phyloP scores from a whole-genome alignment of 73 alveolate genomes.

The Paramecium caudatum region DNA sequence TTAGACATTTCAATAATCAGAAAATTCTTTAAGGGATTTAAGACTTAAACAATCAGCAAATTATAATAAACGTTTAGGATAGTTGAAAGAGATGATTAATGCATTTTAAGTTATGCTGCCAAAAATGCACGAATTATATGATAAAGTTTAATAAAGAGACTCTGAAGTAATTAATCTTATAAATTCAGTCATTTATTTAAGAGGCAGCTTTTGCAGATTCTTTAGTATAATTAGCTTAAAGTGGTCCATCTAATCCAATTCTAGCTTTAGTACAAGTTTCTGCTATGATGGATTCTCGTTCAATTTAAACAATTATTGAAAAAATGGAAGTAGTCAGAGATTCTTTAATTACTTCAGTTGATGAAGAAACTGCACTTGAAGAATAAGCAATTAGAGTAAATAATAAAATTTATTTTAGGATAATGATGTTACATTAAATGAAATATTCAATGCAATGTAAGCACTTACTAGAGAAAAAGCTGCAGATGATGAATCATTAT shows the following conservation, averaged over 20 bases:
- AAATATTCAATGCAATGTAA: conserved; percentile 60
- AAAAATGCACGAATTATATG: conserved; percentile 57
- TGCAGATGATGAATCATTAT: conserved; percentile 41
- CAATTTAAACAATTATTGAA: conserved; percentile 49
- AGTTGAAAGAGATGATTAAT: conserved; percentile 46
- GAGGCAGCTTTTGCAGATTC: conserved; percentile 66
- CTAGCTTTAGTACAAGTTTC: conserved; percentile 30
- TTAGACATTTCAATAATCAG: conserved; percentile 27
- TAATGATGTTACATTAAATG: conserved; percentile 53
- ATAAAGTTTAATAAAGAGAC: neutral
- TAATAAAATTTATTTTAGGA: neutral
- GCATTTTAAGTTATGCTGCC: conserved; percentile 70
- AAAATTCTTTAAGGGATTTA: conserved; percentile 53
- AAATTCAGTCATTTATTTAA: neutral
- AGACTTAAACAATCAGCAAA: conserved; percentile 58
- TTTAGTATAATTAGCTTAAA: conserved; percentile 15
- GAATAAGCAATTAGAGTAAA: conserved; percentile 41
- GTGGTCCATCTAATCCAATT: conserved; percentile 35
- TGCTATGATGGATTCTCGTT: conserved; percentile 29
- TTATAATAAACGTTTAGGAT: conserved; percentile 50
- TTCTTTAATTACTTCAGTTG: conserved; percentile 43
- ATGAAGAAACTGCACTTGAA: conserved; percentile 49
- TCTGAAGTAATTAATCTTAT: neutral
- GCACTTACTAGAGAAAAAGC: conserved; percentile 54
- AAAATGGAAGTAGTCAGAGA: conserved; percentile 69